phyloP scores from a whole-genome alignment of 2,329 filamentous ascomycete genomes.

The Pseudocercospora macadamiae region DNA sequence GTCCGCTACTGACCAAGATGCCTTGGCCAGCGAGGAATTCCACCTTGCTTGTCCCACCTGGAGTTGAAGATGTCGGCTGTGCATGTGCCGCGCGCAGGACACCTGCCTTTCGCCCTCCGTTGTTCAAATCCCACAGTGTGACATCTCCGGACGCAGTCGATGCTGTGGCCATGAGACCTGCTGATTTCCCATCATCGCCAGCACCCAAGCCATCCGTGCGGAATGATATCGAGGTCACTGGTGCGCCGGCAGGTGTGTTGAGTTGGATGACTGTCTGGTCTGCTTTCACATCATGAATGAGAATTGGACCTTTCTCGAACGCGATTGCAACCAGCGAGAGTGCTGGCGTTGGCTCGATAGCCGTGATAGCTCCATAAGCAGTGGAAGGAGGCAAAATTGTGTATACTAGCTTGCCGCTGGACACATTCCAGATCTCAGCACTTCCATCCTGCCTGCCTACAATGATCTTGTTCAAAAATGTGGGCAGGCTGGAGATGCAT shows the following conservation, averaged over 20 bases:
- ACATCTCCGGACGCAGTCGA: constrained; percentile 80
- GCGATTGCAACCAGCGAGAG: constrained; percentile 86
- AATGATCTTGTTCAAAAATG: constrained; percentile 94
- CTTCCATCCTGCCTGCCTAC: constrained; percentile 84
- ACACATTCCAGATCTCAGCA: constrained; percentile 97
- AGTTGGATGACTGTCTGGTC: constrained; percentile 69
- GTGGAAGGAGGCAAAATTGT: constrained; percentile 78
- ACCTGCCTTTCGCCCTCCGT: constrained; percentile 82
- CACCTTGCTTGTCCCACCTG: constrained; percentile 80
- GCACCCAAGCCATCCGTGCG: constrained; percentile 86
- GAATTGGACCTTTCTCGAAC: constrained; percentile 76
- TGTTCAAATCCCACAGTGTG: constrained; percentile 94
- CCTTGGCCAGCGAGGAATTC: constrained; percentile 90
- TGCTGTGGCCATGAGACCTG: constrained; percentile 93
- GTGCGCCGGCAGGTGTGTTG: constrained; percentile 61
- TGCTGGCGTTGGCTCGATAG: constrained; percentile 80
- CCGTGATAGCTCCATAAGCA: constrained; percentile 79
- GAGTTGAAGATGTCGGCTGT: constrained; percentile 69
- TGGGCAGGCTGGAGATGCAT: constrained; percentile 84
- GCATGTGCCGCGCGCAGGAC: constrained; percentile 87
- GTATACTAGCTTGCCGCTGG: constrained; percentile 86
- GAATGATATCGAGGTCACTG: constrained; percentile 84
- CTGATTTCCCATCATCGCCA: constrained; percentile 79
- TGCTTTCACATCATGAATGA: constrained; percentile 78
- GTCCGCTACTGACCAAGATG: constrained; percentile 84